Evolutionary conservation across 768 basidiomycete species (phyloP).

Genomic region (Kwoniella dejecticola): DNA sequence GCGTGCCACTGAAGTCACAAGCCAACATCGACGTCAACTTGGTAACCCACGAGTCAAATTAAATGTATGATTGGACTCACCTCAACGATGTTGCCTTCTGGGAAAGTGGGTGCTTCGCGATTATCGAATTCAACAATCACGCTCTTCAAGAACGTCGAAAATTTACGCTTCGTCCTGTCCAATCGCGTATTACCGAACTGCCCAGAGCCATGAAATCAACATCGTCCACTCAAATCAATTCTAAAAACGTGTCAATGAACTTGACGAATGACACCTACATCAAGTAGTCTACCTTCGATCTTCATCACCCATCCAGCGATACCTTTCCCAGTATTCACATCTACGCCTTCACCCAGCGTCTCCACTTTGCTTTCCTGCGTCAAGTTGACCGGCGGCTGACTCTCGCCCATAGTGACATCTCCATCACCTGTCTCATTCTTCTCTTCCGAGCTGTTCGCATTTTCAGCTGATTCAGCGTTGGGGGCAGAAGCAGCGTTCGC

Average conservation of each 20-base stretch:
- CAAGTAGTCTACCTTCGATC: slow-evolving; percentile 80
- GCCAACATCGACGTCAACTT: neutral
- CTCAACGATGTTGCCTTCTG: slow-evolving; percentile 87
- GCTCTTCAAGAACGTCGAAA: slow-evolving; percentile 79
- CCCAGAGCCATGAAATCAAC: neutral
- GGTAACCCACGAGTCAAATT: neutral
- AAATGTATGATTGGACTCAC: slow-evolving; percentile 58
- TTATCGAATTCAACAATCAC: slow-evolving; percentile 81
- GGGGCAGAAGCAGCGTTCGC: slow-evolving; percentile 44
- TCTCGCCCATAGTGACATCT: slow-evolving; percentile 21
- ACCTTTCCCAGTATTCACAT: slow-evolving; percentile 81
- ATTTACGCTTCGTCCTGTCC: slow-evolving; percentile 63
- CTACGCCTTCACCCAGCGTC: slow-evolving; percentile 41
- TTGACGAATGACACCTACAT: too few species aligned
- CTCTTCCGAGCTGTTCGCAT: neutral
- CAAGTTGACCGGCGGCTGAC: neutral
- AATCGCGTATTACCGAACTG: slow-evolving; percentile 52
- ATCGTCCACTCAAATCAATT: neutral
- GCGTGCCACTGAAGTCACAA: slow-evolving; percentile 54
- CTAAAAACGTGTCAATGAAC: neutral
- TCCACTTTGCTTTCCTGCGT: slow-evolving; percentile 3
- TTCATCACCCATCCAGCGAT: slow-evolving; percentile 86
- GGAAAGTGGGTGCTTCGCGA: slow-evolving; percentile 74
- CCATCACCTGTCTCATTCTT: slow-evolving; percentile 6
- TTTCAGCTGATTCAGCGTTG: slow-evolving; percentile 25